Evolutionary conservation across 495 filamentous ascomycete genomes (phyloP), one percentile per base, ranked within the genome.

Genomic region (Immersiella caudata): DNA sequence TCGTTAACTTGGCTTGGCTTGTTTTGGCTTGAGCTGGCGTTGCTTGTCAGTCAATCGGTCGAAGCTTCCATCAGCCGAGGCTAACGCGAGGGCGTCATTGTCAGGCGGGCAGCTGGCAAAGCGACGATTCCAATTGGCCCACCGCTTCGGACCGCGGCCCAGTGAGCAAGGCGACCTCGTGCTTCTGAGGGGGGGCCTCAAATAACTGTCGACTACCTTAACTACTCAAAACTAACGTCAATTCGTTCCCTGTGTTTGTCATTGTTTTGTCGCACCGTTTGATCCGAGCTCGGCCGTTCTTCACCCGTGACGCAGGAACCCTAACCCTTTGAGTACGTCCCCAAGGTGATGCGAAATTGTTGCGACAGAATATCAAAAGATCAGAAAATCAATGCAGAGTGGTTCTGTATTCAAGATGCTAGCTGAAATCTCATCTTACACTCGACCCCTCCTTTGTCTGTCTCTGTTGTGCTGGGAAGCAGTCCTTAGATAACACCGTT

Each of bases 11-110:
- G 62, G 62, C 24, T 63, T 50, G 27, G 62, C 26, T 36, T 20
- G 62, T 20, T 60, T 24, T 27, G 62, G 52, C 36, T 24, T 62
- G 60, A 18, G 60, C 36, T 62, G 62, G 51, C 12, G 61, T 26
- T 52, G 40, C 40, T 52, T 29, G 22, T 25, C 24, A 24, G 33
- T 63, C 40, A 46, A 22, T 25, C 24, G 46, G 33, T 63, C 61
- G 61, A 63, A 63, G 52, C 51, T 57, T 57, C 51, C 21, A 58
- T 36, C 22, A 64, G 63, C 51, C 52, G 52, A 56, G 63, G 63
- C 63, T 58, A 35, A 36, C 51, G 21, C 51, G 29, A 54, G 25
- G 8, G 50, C 62, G 27, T 16, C 26, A 40, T 51, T 57, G 20
- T 65, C 26, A 49, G 29, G 25, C 35, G 58, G 33, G n/a, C 40